Base-by-base conservation (phyloP, 805 yeast species). In the Pichia scutulata region DNA sequence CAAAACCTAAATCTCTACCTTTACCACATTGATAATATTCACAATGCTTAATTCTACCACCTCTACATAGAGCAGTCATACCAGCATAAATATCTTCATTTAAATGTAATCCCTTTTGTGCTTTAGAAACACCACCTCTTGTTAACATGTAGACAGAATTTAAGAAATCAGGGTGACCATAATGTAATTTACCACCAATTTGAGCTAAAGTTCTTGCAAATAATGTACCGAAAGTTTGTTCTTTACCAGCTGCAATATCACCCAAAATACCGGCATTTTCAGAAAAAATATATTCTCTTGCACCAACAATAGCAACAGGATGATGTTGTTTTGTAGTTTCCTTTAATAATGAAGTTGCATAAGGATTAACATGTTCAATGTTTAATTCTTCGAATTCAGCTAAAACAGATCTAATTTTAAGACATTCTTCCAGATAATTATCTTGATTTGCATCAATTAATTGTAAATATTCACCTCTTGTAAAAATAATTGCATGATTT, bases 1-100 rank as follows among this genome's bases (percentile, higher is more conserved):
- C 89, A 68, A 86, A 86, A 64, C 95, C 95, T 61, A 86, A 75
- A 76, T 86, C 95, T 75, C 95, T 76, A 66, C 95, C 95, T 70
- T 86, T 86, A 70, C 95, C 95, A 78, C 95, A 86, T 71, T 86
- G 95, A 70, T 81, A 83, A 66, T 85, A 86, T 64, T 86, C 95
- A 73, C 89, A 83, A 65, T 86, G 93, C 71, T 86, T 86, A 62
- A 86, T 86, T 70, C 89, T 78, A 61, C 95, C 95, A 71, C 95
- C 95, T 71, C 95, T 80, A 57, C 82, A 74, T 57, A 85, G 58
- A 22, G 89, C 92, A 61, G 77, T 84, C 89, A 86, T 86, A 70
- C 93, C 95, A 57, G 93, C 93, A 61, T 85, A 86, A 59, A 86
- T 85, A 78, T 86, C 95, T 73, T 86, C 95, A 70, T 86, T 86